Base-by-base conservation (phyloP, 768 basidiomycete species). In the Amanita pallidorosea region DNA sequence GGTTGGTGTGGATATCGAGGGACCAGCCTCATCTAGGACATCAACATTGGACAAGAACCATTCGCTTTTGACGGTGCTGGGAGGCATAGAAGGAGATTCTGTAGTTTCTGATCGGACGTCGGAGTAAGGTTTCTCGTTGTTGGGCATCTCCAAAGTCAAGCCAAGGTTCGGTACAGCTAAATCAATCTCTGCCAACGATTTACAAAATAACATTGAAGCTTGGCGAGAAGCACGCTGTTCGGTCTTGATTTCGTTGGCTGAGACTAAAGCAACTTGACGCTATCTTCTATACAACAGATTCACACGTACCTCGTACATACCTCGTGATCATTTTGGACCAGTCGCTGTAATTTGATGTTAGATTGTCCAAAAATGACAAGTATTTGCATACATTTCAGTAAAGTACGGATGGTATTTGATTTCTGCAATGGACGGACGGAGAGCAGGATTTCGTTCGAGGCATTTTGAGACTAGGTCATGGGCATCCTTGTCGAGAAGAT, bases 391-490 rank as follows among this genome's bases (percentile, higher is more conserved):
- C 80, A 73, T 64, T 3, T 62, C 58, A 7, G 61, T 55, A 55
- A 83, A 81, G 58, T 76, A 81, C 12, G 59, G 51, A 59, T 83
- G 79, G 9, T 56, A 59, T 57, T 67, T 74, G 41, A 80, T 68
- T 12, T 65, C 60, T 15, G 63, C 54, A 40, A 73, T 68, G 49
- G 61, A 63, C 46, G 68, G 59, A 33, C 80, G 74, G 22, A 76
- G 56, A 3, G 65, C 60, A 12, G 81, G 72, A 58, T 83, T 81
- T 20, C 74, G 70, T 62, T 81, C 73, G 15, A 81, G 59, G 53
- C 79, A 81, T 79, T 81, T 58, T 13, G 12, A 37, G 40, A 47
- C 50, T 4, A 51, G 50, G 34, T 51, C 34, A 7, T 45, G 15
- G 36, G 22, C 42, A 55, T 48, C 29, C 45, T 47, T 12, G 23